Evolutionary conservation across 192 early-diverging fungal species (phyloP), one percentile per base, ranked within the genome.

Genomic region (Obelidium mucronatum): DNA sequence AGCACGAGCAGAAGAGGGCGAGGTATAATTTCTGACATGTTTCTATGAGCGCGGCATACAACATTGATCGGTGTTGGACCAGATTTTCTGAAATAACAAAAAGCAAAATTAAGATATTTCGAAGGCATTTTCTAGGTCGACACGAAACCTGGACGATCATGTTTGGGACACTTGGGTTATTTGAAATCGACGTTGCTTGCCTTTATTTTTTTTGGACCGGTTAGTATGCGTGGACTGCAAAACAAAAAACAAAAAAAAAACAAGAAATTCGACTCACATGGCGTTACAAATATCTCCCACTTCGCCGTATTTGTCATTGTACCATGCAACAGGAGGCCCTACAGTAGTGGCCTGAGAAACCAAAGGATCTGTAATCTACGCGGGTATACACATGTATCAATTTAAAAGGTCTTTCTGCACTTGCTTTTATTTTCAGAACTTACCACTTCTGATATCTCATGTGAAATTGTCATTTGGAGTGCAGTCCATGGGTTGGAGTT

Each of bases 381-480:
- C 17, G 59, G 31, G 33, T 65, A 11, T n/a, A 42, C 19, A 8
- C 8, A 65, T 19, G 33, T 65, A 31, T 64, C 52, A 53, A 24
- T 56, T 24, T 28, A 26, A 15, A 34, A 37, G 11, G 11, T 22
- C 26, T 13, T 66, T 19, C n/a, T n/a, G n/a, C n/a, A n/a, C n/a
- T n/a, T n/a, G n/a, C n/a, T n/a, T n/a, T n/a, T n/a, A n/a, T n/a
- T n/a, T n/a, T n/a, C n/a, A n/a, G n/a, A n/a, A n/a, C n/a, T 59
- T 36, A 73, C 70, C 8, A 36, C 74, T 76, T 76, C 74, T 4
- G 74, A 15, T 24, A 76, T 76, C 55, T 76, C 74, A 26, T 76
- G 74, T n/a, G 51, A 56, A 13, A 76, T 30, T 26, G 74, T 76
- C 34, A 76, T 22, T 42, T 76, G 74, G 5, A 76, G 55, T 26